These are phyloP conservation scores for Fusarium sp. DNA, from an alignment of 2,329 filamentous ascomycete genomes.

Conservation along the genomic window DNA sequence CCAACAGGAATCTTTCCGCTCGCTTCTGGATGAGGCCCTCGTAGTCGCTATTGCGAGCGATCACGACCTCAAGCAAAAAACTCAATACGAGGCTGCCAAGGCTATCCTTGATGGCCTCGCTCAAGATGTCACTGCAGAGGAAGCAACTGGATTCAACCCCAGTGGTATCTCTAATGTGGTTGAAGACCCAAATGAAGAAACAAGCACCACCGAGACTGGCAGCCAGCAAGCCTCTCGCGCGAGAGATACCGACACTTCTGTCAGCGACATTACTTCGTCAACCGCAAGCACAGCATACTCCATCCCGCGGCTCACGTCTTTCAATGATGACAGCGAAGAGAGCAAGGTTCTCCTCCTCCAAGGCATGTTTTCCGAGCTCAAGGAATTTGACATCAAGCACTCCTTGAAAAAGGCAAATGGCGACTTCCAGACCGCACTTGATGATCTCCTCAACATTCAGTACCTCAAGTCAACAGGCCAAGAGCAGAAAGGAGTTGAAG, in stretches of 20 bases:
- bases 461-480: constrained; percentile 74
- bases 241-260: constrained; percentile 44
- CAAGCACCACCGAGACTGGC: constrained; percentile 41
- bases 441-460: constrained; percentile 80
- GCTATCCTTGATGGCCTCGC: constrained; percentile 71
- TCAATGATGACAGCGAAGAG: constrained; percentile 58
- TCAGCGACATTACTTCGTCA: constrained; percentile 40
- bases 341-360: constrained; percentile 70
- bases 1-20: constrained; percentile 71
- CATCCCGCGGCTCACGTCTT: constrained; percentile 46
- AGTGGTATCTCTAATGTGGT: constrained; percentile 68
- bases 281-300: constrained; percentile 32
- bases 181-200: constrained; percentile 40
- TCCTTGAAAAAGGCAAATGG: constrained; percentile 72
- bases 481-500: constrained; percentile 78
- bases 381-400: constrained; percentile 69
- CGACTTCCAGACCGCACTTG: constrained; percentile 74
- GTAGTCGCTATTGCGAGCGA: constrained; percentile 79
- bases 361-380: constrained; percentile 75
- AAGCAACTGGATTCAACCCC: constrained; percentile 78
- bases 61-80: constrained; percentile 66
- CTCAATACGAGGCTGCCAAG: constrained; percentile 62
- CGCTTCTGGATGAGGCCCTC: constrained; percentile 77
- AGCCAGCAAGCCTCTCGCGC: constrained; percentile 44
- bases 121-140: constrained; percentile 68